These are phyloP conservation scores for Avena sativa DNA, from an alignment of 176 grass and related monocot species.

Conservation along the genomic window DNA sequence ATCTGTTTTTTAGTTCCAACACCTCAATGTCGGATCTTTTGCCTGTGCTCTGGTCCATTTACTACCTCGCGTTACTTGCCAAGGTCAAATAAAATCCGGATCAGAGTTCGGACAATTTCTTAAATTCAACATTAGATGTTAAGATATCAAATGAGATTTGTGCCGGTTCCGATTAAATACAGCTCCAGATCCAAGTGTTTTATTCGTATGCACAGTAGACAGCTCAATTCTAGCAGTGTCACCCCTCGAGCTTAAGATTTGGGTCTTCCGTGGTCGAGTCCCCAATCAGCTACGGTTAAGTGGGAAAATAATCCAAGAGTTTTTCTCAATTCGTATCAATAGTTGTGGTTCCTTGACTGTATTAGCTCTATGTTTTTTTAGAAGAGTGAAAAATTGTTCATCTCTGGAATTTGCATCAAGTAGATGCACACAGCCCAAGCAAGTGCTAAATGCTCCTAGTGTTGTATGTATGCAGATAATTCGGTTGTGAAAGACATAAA, in stretches of 20 bases:
- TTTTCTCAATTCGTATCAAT: no score
- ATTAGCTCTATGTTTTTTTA: no score
- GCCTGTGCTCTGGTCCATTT: no score
- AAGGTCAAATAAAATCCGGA: not conserved
- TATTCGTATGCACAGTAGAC: not conserved
- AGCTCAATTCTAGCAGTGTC: not conserved
- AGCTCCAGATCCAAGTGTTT: no score
- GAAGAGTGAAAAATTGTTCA: not conserved
- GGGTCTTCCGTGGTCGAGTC: no score
- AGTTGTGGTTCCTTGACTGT: no score
- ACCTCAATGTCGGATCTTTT: no score
- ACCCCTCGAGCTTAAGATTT: no score
- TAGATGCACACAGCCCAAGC: not conserved
- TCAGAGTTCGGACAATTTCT: not conserved
- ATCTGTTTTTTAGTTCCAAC: no score
- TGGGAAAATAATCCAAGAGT: no score
- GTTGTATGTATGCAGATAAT: conserved; percentile 45
- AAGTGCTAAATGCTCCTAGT: conserved; percentile 5
- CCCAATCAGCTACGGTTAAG: no score
- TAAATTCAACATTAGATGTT: not conserved
- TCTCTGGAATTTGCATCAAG: not conserved
- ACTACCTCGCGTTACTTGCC: not conserved
- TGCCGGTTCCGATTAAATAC: not conserved
- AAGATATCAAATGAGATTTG: not conserved
- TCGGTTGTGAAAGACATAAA: conserved; percentile 76